phyloP scores from a whole-genome alignment of 2,329 filamentous ascomycete species.

The Chrysoporthe deuterocubensis region DNA sequence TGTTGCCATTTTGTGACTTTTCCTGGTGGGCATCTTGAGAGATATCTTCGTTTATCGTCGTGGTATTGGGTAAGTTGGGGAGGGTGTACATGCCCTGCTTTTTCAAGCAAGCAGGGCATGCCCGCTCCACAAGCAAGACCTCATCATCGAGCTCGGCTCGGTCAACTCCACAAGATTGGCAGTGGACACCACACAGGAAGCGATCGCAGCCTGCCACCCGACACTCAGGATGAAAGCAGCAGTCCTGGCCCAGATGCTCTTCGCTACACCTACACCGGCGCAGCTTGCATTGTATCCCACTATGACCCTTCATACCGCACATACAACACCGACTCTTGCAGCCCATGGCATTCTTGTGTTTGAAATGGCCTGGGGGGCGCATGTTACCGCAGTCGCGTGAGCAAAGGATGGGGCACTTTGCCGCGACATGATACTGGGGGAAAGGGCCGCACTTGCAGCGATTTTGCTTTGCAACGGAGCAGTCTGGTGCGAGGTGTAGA shows the following conservation, averaged over 20 bases:
- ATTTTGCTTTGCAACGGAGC: slow-evolving; percentile 38
- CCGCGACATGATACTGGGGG: slow-evolving; percentile 42
- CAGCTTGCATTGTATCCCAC: slow-evolving; percentile 41
- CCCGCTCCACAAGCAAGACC: slow-evolving; percentile 37
- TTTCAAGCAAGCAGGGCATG: slow-evolving; percentile 37
- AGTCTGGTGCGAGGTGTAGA: slow-evolving; percentile 37
- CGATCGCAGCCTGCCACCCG: slow-evolving; percentile 37
- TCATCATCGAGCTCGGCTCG: slow-evolving; percentile 24
- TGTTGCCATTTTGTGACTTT: neutral
- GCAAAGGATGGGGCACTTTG: slow-evolving; percentile 40
- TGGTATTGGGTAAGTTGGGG: neutral
- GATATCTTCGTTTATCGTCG: neutral
- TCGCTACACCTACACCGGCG: slow-evolving; percentile 42
- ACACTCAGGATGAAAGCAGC: slow-evolving; percentile 45
- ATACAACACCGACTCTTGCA: slow-evolving; percentile 46
- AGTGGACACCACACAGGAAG: slow-evolving; percentile 43
- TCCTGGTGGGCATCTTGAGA: too few relatives aligned
- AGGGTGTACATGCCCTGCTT: too few relatives aligned
- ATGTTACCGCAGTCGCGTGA: slow-evolving; percentile 39
- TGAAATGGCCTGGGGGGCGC: slow-evolving; percentile 33
- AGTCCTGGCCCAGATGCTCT: slow-evolving; percentile 44
- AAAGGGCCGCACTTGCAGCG: slow-evolving; percentile 46
- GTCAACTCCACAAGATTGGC: slow-evolving; percentile 38
- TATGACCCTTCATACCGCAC: slow-evolving; percentile 45
- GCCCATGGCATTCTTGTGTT: slow-evolving; percentile 43